Evolutionary conservation across 129 eudicot genomes (phyloP).

Genomic region (Smallanthus sonchifolius): DNA sequence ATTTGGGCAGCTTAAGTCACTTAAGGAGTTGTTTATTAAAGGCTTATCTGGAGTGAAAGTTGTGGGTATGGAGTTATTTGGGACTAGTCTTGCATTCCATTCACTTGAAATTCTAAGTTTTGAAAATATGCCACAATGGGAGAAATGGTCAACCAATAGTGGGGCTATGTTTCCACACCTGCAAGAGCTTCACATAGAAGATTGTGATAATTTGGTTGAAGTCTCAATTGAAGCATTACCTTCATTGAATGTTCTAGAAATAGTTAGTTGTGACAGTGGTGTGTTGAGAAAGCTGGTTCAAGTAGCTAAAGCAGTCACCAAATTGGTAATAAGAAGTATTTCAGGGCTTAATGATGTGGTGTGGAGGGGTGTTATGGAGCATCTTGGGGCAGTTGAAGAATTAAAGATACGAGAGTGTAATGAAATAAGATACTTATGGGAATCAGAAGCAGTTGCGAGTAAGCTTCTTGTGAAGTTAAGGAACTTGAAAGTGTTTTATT

Average conservation of each 20-base stretch:
- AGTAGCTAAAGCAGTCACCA: background rate
- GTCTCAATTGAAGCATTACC: slow-evolving; percentile 8
- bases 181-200: background rate
- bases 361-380: slow-evolving; percentile 1
- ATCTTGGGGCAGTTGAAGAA: slow-evolving; percentile 12
- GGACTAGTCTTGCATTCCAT: slow-evolving; percentile 18
- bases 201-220: background rate
- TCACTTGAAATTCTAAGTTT: slow-evolving; percentile 34
- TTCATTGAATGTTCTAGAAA: background rate
- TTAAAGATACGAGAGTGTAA: background rate
- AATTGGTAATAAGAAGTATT: background rate
- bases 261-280: background rate
- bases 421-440: slow-evolving; percentile 15
- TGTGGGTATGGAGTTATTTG: slow-evolving; percentile 36
- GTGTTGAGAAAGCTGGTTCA: slow-evolving; percentile 9
- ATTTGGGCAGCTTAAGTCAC: slow-evolving; percentile 35
- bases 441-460: background rate
- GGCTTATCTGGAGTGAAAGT: slow-evolving; percentile 20
- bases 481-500: background rate
- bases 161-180: slow-evolving; percentile 7
- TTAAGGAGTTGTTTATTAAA: slow-evolving; percentile 18
- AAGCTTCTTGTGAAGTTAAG: slow-evolving; percentile 12
- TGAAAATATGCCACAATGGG: slow-evolving; percentile 25
- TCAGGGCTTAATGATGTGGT: background rate
- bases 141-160: slow-evolving; percentile 20